These are phyloP conservation scores for Xylaria sp. DNA, from an alignment of 2,329 filamentous ascomycete species.

Conservation along the genomic window DNA sequence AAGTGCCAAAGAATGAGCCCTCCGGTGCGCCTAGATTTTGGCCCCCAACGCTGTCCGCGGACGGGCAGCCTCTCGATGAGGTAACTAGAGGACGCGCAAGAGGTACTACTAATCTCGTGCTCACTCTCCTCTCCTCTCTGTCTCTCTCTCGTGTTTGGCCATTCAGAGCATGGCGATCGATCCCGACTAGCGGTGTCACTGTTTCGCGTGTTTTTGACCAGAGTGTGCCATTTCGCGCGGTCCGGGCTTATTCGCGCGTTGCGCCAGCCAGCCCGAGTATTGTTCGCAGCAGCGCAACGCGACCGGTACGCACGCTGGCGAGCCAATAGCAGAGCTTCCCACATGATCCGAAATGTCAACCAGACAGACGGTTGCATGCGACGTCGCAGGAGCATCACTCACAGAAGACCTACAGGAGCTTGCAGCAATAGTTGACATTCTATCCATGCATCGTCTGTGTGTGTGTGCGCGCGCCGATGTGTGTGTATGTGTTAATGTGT, in stretches of 20 bases:
- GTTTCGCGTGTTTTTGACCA: constrained; percentile 11
- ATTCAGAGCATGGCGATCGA: constrained; percentile 31
- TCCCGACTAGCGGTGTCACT: constrained; percentile 35
- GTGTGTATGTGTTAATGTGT: constrained; percentile 10
- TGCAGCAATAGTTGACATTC: constrained; percentile 39
- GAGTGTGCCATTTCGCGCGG: constrained; percentile 25
- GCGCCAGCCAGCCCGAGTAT: constrained; percentile 39
- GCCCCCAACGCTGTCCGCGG: constrained; percentile 38
- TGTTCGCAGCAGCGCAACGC: constrained; percentile 34
- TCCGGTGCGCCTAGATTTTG: constrained; percentile 33
- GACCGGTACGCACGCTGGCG: constrained; percentile 6
- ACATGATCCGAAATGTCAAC: constrained; percentile 23
- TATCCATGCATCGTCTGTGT: constrained; percentile 35
- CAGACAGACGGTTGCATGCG: constrained; percentile 26
- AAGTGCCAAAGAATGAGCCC: constrained; percentile 29
- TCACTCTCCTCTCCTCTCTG: background rate
- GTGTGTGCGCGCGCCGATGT: constrained; percentile 27
- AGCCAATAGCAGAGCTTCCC: constrained; percentile 32
- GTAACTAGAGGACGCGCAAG: constrained; percentile 19
- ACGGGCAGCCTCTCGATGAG: constrained; percentile 19
- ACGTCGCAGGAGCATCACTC: constrained; percentile 41
- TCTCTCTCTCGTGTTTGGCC: constrained; percentile 12
- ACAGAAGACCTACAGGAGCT: constrained; percentile 45
- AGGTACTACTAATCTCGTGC: constrained; percentile 14
- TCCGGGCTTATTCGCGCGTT: constrained; percentile 29